Percentiles rank a stretch among this genome's conserved stretches.
These are phyloP conservation scores for Starmerella sp. DNA, from an alignment of 805 yeast species.

Conservation along the genomic window DNA sequence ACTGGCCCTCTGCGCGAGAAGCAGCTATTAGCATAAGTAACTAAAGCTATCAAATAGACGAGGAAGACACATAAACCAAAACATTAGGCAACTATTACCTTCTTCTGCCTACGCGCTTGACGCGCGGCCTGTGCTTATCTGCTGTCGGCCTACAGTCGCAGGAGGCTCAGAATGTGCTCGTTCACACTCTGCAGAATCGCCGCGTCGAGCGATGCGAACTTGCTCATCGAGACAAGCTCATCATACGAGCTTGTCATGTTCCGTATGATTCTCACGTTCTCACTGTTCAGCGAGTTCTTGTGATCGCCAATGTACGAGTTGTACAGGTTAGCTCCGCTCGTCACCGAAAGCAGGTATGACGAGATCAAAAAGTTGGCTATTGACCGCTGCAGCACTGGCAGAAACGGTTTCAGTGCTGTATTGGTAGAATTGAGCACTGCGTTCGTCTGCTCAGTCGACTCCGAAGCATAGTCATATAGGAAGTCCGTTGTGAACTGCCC, in stretches of 20 bases:
- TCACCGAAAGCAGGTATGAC: constrained; percentile 6
- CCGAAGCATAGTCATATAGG: not conserved
- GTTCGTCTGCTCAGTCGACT: not conserved
- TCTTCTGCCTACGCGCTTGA: no score
- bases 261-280: not conserved
- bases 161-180: not conserved
- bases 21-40: no score
- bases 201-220: not conserved
- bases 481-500: constrained; percentile 6
- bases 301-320: not conserved
- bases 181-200: not conserved
- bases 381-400: not conserved
- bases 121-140: no score
- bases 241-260: not conserved
- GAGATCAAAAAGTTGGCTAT: constrained; percentile 7
- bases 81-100: no score
- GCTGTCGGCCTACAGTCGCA: not conserved
- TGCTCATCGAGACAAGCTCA: not conserved
- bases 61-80: no score
- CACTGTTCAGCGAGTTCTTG: not conserved
- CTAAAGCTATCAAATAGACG: no score
- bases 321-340: constrained; percentile 7
- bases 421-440: not conserved
- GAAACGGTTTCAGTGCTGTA: constrained; percentile 5
- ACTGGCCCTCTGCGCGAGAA: no score